A percentile compares a stretch with the other conserved stretches of the same genome.
phyloP scores from a whole-genome alignment of 2,329 filamentous ascomycete genomes.

The Microsporum ferrugineum region DNA sequence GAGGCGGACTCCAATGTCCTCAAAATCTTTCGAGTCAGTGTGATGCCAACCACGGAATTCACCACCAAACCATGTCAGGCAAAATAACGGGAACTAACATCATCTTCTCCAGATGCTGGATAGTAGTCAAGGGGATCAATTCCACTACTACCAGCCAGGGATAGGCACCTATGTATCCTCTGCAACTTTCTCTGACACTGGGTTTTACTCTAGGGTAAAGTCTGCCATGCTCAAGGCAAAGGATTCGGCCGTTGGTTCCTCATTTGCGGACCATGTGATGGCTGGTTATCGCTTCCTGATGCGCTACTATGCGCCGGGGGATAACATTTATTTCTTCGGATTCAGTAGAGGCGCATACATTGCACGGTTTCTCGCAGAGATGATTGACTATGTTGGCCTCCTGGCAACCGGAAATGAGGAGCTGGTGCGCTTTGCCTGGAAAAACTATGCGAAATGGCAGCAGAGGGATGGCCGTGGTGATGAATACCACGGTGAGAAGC shows the following conservation, averaged over 20 bases:
- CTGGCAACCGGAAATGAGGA: conserved; percentile 44
- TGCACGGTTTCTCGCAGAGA: conserved; percentile 42
- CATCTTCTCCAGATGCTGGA: conserved; percentile 32
- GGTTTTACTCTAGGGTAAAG: conserved; percentile 20
- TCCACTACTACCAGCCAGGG: conserved; percentile 23
- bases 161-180: conserved; percentile 36
- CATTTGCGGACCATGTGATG: conserved; percentile 43
- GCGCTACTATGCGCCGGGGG: conserved; percentile 42
- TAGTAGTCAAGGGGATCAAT: conserved; percentile 13
- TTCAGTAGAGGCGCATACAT: conserved; percentile 45
- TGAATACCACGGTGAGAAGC: conserved; percentile 11
- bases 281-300: conserved; percentile 47
- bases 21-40: conserved; percentile 31
- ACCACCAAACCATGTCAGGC: not conserved
- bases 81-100: not conserved
- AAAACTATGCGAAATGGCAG: conserved; percentile 23
- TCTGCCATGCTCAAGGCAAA: conserved; percentile 13
- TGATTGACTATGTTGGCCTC: conserved; percentile 41
- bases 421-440: conserved; percentile 42
- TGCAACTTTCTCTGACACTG: conserved; percentile 25
- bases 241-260: conserved; percentile 13
- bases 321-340: conserved; percentile 46
- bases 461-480: conserved; percentile 20
- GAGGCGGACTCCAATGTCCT: conserved; percentile 45
- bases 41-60: not conserved